Percentiles rank a stretch among this genome's conserved stretches.
These are phyloP conservation scores for Xerocomellus chrysenteron DNA, from an alignment of 768 basidiomycete genomes.

Conservation along the genomic window DNA sequence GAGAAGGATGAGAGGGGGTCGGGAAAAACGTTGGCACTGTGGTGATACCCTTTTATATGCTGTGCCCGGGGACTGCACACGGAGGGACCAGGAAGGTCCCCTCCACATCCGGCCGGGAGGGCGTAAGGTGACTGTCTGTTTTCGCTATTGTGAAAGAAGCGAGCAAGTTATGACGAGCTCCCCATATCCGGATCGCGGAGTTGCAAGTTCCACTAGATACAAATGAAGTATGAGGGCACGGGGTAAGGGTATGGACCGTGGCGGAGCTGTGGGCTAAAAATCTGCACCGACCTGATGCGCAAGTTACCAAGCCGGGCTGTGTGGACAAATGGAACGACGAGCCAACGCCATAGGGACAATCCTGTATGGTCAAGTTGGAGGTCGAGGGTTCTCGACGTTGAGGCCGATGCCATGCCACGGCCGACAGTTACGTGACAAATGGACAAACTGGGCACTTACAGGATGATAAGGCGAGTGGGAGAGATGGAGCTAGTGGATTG, in stretches of 20 bases:
- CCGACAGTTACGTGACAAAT: constrained; percentile 10
- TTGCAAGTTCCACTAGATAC: constrained; percentile 11
- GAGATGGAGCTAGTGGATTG: background rate
- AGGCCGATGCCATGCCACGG: background rate
- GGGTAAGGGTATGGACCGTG: constrained; percentile 2
- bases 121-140: constrained; percentile 24
- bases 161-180: constrained; percentile 20
- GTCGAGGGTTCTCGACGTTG: background rate
- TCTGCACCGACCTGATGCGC: background rate
- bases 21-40: background rate
- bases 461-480: background rate
- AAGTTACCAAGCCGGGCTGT: constrained; percentile 11
- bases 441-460: constrained; percentile 1
- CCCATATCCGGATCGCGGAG: constrained; percentile 33
- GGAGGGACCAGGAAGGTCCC: constrained; percentile 18
- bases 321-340: background rate
- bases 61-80: constrained; percentile 19
- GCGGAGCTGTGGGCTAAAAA: background rate
- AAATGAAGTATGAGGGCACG: constrained; percentile 5
- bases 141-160: constrained; percentile 27
- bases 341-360: constrained; percentile 11
- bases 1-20: background rate
- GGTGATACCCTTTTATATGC: constrained; percentile 18
- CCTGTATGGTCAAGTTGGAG: background rate
- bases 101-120: constrained; percentile 21